A percentile compares a stretch with the other conserved stretches of the same genome.
phyloP scores from a whole-genome alignment of 164 flowering plant species.

The Malania oleifera region DNA sequence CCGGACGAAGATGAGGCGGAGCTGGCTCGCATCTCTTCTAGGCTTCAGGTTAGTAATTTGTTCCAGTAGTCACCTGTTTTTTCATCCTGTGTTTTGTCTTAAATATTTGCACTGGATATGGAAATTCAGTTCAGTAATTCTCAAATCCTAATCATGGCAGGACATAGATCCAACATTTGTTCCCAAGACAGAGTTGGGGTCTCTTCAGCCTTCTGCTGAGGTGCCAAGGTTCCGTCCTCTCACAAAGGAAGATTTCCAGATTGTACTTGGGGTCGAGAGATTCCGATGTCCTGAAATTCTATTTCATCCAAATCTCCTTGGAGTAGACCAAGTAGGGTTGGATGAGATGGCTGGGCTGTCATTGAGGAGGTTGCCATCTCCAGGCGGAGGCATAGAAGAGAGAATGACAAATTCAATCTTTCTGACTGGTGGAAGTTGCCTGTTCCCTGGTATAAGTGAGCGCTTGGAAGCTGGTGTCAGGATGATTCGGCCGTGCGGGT shows the following conservation, averaged over 20 bases:
- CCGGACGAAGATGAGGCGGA: constrained; percentile 76
- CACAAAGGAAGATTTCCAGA: constrained; percentile 85
- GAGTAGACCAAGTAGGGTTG: constrained; percentile 83
- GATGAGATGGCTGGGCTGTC: constrained; percentile 94
- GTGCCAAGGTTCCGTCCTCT: constrained; percentile 66
- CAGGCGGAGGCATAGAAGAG: constrained; percentile 33
- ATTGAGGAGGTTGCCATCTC: constrained; percentile 50
- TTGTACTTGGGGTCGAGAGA: constrained; percentile 84
- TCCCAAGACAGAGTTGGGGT: constrained; percentile 42
- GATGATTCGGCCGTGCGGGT: constrained; percentile 77
- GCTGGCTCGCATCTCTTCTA: constrained; percentile 59
- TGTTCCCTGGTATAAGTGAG: constrained; percentile 70
- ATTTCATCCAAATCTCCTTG: constrained; percentile 77
- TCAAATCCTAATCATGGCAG: constrained; percentile 29
- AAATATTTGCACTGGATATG: no score
- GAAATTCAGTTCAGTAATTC: no score
- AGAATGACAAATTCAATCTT: constrained; percentile 67
- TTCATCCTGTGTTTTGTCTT: background rate
- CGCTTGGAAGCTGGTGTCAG: constrained; percentile 84
- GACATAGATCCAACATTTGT: constrained; percentile 83
- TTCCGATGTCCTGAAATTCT: constrained; percentile 93
- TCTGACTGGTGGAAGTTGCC: constrained; percentile 81
- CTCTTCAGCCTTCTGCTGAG: constrained; percentile 40
- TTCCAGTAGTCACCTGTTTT: background rate
- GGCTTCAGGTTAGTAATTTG: constrained; percentile 62